Evolutionary conservation across 2,329 filamentous ascomycete genomes (phyloP), one percentile per base, ranked within the genome.

Genomic region (Pseudocercospora fuligena): DNA sequence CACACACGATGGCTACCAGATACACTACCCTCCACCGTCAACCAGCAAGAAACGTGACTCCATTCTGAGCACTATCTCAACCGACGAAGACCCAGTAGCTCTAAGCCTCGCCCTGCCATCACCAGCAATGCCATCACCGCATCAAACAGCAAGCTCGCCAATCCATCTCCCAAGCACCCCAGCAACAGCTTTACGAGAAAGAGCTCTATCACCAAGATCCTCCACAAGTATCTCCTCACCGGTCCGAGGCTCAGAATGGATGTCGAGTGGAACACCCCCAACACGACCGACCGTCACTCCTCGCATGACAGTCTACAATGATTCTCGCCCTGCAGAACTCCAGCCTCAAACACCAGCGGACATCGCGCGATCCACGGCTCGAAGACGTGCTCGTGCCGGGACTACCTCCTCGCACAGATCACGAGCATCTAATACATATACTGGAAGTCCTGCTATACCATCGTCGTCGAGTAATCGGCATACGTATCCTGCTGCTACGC

Each of bases 321-420:
- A 79, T 53, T 59, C 65, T 11, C 49, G 67, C 12, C 70, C 76
- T 3, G 61, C 73, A 9, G 47, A 60, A 5, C 66, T 66, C 3
- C 77, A 79, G 60, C 77, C 77, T 5, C 76, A 77, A 49, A 79
- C 76, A 1, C 77, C 77, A 14, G 75, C 76, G n/a, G 76, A 79
- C 60, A 33, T 78, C 9, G 54, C 49, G 16, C 65, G 61, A 25
- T 67, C 69, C 0, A 56, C 64, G 3, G 62, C 72, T 8, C 68
- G 69, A 1, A 21, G 43, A 21, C 73, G 67, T 16, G 62, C 61
- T 7, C 69, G 64, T 16, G 73, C 70, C 2, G 70, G 73, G 14
- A 65, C 58, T 3, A 16, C 25, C n/a, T 58, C 53, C 6, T 33
- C 53, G 7, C 53, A 57, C 36, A 1, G 53, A 4, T 57, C 54